A percentile compares a stretch with the other conserved stretches of the same genome.
Evolutionary conservation across 2,329 filamentous ascomycete species (phyloP).

Genomic region (Fusarium acutatum): DNA sequence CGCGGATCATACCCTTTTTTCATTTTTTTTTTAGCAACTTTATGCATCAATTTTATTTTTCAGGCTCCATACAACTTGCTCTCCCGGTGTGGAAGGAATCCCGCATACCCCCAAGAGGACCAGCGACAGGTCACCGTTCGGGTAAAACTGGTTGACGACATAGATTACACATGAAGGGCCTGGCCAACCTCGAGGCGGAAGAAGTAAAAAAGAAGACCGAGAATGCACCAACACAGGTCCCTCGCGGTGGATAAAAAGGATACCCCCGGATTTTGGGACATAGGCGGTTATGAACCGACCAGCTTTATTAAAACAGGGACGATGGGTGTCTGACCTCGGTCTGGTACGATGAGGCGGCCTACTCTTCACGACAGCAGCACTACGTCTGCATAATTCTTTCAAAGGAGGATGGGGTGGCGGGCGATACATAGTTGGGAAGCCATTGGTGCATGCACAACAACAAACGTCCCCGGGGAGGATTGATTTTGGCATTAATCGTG

Average conservation of each 20-base stretch:
- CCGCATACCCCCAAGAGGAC: constrained; percentile 24
- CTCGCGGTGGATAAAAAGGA: constrained; percentile 40
- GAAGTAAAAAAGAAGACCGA: constrained; percentile 43
- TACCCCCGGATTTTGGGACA: constrained; percentile 37
- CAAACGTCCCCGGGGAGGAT: constrained; percentile 32
- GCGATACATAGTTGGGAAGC: constrained; percentile 13
- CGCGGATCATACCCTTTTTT: constrained; percentile 50
- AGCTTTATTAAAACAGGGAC: constrained; percentile 32
- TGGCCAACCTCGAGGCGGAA: constrained; percentile 42
- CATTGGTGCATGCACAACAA: constrained; percentile 14
- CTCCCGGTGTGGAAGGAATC: constrained; percentile 27
- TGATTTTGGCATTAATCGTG: constrained; percentile 34
- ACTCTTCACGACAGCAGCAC: constrained; percentile 40
- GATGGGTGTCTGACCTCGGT: constrained; percentile 40
- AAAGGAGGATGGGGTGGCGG: constrained; percentile 30
- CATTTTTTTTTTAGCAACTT: constrained; percentile 34
- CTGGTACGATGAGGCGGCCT: constrained; percentile 43
- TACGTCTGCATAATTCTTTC: constrained; percentile 45
- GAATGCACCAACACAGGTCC: constrained; percentile 46
- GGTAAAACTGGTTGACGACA: constrained; percentile 41
- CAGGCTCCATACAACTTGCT: constrained; percentile 35
- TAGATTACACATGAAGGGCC: constrained; percentile 39
- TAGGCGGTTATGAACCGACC: constrained; percentile 21
- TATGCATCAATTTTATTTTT: constrained; percentile 33
- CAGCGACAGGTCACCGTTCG: constrained; percentile 33